Evolutionary conservation across 768 basidiomycete genomes (phyloP).

Genomic region (Saitozyma podzolica): DNA sequence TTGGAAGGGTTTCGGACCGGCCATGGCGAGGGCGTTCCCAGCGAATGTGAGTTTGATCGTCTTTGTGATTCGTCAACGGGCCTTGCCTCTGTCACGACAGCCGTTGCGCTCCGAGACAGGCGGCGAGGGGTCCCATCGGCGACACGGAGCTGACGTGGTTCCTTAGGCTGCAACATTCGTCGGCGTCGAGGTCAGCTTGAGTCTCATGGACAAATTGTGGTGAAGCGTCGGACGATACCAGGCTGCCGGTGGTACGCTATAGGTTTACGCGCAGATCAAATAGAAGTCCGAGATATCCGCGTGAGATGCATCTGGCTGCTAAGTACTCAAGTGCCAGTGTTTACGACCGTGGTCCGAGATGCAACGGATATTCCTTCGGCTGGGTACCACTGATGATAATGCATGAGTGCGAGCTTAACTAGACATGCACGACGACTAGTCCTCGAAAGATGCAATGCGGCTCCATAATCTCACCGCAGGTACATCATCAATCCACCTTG

Average conservation of each 20-base stretch:
- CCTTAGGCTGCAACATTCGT: constrained; percentile 55
- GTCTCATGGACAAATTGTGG: constrained; percentile 70
- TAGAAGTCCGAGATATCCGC: background rate
- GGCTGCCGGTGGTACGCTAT: too few species aligned
- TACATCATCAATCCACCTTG: constrained; percentile 11
- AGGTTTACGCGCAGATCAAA: background rate
- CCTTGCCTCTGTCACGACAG: too few species aligned
- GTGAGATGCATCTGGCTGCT: too few species aligned
- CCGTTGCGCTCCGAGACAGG: too few species aligned
- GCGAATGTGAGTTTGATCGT: constrained; percentile 77
- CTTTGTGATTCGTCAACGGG: background rate
- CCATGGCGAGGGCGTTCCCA: constrained; percentile 92
- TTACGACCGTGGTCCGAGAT: background rate
- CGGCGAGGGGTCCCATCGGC: too few species aligned
- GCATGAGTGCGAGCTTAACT: too few species aligned
- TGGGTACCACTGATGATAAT: too few species aligned
- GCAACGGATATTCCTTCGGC: too few species aligned
- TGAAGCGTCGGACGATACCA: constrained; percentile 5
- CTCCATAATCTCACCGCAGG: background rate
- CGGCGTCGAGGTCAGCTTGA: constrained; percentile 87
- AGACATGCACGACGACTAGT: too few species aligned
- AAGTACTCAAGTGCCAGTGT: background rate
- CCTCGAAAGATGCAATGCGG: background rate
- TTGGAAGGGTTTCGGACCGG: constrained; percentile 97
- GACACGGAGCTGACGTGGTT: constrained; percentile 4